Base-by-base conservation (phyloP, 805 yeast genomes). In the Yamadazyma olivae region DNA sequence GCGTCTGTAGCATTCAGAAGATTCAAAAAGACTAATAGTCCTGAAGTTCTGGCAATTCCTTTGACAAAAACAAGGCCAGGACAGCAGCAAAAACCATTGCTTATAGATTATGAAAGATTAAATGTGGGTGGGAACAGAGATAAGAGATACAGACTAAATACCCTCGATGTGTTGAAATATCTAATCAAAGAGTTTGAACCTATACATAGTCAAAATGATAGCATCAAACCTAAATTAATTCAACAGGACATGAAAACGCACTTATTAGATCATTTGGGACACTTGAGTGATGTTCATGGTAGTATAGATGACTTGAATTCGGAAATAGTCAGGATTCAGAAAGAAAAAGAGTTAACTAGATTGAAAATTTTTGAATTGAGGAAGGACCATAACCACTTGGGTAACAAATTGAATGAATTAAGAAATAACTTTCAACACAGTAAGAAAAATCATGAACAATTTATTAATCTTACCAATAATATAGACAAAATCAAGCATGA, bases 131-230 rank as follows among this genome's bases (percentile, higher is more conserved):
- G 38, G 3, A 48, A 45, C 3, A 41, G 53, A 8, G 59, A 52
- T 30, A 54, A 51, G 27, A 38, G 67, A 17, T 41, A 47, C 27
- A 53, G 51, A 24, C 29, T 65, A 32, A 59, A 56, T 36, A 61
- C 69, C 1, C 33, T 67, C 3, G 72, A 67, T 41, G 71, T 65
- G 13, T 43, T 67, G 12, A 56, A 51, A 32, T 63, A 59, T 33
- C 48, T 62, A 20, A 56, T 65, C 7, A 45, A 46, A 14, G 47
- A 52, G 16, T 61, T 56, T 35, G 46, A 49, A n/a, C 63, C 67
- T 4, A 44, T 41, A 3, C 22, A 15, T 2, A 30, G 33, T 12
- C 34, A 40, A 30, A 48, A 49, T 16, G 13, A 33, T 4, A 40
- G 35, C 9, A 33, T 56, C 3, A 56, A 54, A 24, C 58, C 56